Conservation (phyloP, 768 basidiomycete species). For the Amanita fuliginea region DNA sequence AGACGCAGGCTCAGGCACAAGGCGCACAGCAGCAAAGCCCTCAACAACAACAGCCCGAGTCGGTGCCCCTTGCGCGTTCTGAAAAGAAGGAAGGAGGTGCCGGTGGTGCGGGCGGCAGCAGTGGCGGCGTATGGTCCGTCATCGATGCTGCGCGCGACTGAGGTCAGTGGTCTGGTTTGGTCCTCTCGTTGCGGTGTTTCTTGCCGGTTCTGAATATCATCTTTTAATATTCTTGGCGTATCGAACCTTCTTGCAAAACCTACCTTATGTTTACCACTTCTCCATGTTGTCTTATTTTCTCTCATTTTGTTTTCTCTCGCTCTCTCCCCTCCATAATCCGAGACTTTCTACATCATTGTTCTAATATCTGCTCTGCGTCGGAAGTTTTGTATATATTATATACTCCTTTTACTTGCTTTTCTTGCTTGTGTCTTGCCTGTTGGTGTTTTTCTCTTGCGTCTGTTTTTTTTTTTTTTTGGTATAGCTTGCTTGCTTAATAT, state of each 20-base stretch:
- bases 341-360: background rate
- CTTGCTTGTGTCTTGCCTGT: background rate
- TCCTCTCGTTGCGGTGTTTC: too few species aligned
- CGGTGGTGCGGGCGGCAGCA: slow-evolving; percentile 15
- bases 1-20: background rate
- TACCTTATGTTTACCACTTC: background rate
- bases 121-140: slow-evolving; percentile 21
- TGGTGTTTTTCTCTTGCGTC: background rate
- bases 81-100: slow-evolving; percentile 3
- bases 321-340: background rate
- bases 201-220: background rate
- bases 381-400: background rate
- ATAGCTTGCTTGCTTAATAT: background rate
- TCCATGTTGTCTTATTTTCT: background rate
- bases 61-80: slow-evolving; percentile 7
- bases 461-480: background rate
- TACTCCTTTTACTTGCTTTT: background rate
- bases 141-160: slow-evolving; percentile 17
- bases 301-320: background rate
- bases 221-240: background rate
- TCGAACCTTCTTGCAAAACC: background rate
- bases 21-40: background rate
- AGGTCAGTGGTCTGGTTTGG: slow-evolving; percentile 2
- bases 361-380: background rate
- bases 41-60: background rate